A percentile compares a stretch with the other conserved stretches of the same genome.
Evolutionary conservation across 1,139 yeast species (phyloP).

Genomic region (Saccharomycopsis hybrid): DNA sequence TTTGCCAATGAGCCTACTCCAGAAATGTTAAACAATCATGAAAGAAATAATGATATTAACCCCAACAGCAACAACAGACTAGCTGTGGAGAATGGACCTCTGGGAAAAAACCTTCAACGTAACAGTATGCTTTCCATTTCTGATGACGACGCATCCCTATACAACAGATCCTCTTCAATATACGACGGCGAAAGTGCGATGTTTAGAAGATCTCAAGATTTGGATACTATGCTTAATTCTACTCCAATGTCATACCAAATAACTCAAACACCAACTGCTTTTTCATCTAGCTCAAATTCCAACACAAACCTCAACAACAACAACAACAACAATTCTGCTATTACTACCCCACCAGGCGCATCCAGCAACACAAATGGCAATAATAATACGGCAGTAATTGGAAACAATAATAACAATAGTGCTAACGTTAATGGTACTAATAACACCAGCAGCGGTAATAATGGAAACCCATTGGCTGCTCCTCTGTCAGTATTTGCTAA

Average conservation of each 20-base stretch:
- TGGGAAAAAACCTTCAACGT: neutral
- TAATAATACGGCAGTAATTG: too few species aligned
- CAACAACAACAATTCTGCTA: neutral
- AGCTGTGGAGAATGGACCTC: neutral
- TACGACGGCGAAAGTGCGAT: constrained; percentile 6
- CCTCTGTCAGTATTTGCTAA: neutral
- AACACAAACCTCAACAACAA: neutral
- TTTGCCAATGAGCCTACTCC: neutral
- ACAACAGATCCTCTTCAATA: constrained; percentile 12
- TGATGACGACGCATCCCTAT: constrained; percentile 18
- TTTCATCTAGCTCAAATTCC: too few species aligned
- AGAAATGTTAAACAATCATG: neutral
- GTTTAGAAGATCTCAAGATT: constrained; percentile 10
- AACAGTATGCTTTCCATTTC: constrained; percentile 12
- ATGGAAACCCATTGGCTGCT: neutral
- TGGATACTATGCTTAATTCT: constrained; percentile 8
- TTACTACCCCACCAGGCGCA: neutral
- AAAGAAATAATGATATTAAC: too few species aligned
- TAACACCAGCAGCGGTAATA: neutral
- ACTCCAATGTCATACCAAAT: constrained; percentile 3
- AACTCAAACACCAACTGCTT: too few species aligned
- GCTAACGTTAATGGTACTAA: neutral
- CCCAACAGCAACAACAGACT: too few species aligned
- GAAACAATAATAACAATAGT: neutral
- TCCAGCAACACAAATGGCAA: neutral